Evolutionary conservation across 164 flowering plant genomes (phyloP), one percentile per base, ranked within the genome.

Genomic region (Kalanchoe fedtschenkoi): DNA sequence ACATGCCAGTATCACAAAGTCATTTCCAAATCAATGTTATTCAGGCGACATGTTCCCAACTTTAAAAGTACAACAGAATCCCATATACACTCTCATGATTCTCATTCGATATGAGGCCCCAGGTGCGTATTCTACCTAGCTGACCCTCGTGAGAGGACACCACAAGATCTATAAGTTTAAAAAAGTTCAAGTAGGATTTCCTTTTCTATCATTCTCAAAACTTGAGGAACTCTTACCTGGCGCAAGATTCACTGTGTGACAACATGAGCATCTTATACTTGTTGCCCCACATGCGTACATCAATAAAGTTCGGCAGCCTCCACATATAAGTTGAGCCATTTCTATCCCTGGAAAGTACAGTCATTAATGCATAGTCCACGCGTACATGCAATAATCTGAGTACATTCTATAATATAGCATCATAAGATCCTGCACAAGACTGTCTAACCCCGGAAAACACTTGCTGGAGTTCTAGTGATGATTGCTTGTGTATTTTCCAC

Each of bases 261-360:
- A 93, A 75, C 99, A 93, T 29, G 95, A 84, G 78, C 99, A 93
- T 77, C 99, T 82, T n/a, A 93, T 95, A 78, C 96, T 93, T 16
- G 87, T 71, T 58, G 99, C 99, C 38, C 96, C 97, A 42, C 91
- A 88, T 5, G 97, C 62, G 63, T 93, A 85, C 99, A 88, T 87
- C 5, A 93, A 76, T 68, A 87, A 72, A 44, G 92, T 93, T 55
- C 92, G 78, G 67, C 99, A 93, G 51, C 96, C 84, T 65, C 95
- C 91, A 77, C 99, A 93, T 60, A 88, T 74, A 44, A 93, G 79
- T 67, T 90, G 96, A 53, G 96, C 77, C 89, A 86, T 93, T 22
- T 88, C 96, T 80, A 77, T 73, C 54, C 88, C 91, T 91, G 75
- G 64, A 69, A 30, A n/a, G n/a, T n/a, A n/a, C n/a, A n/a, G n/a